A percentile compares a stretch with the other conserved stretches of the same genome.
phyloP scores from a whole-genome alignment of 2,329 filamentous ascomycete species.

The Cryphonectria carpinicola region DNA sequence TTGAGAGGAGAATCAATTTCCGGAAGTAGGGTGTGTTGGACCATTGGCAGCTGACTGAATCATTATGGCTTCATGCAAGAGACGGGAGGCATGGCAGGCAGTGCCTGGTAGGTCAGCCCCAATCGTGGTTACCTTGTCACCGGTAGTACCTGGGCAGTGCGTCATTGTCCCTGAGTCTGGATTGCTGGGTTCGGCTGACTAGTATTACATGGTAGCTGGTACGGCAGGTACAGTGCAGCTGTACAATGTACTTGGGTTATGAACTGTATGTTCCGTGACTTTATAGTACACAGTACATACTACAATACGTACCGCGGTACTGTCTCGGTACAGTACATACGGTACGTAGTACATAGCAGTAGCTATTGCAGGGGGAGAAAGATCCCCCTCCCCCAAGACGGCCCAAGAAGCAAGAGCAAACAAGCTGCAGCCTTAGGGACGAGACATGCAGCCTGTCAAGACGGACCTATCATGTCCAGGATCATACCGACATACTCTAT shows the following conservation, averaged over 20 bases:
- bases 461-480: neutral
- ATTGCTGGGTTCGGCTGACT: neutral
- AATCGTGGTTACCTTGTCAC: neutral
- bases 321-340: neutral
- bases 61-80: slow-evolving; percentile 1
- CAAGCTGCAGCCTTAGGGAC: neutral
- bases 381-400: neutral
- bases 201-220: neutral
- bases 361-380: neutral
- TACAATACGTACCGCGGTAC: neutral
- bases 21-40: slow-evolving; percentile 1
- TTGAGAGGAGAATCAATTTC: neutral
- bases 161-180: slow-evolving; percentile 11
- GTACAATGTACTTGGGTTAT: neutral
- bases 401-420: neutral
- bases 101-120: neutral
- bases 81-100: neutral
- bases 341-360: neutral
- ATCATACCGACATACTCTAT: neutral
- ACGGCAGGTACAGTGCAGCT: neutral
- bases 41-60: neutral
- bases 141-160: slow-evolving; percentile 3
- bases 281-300: neutral
- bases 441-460: neutral
- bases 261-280: neutral